Evolutionary conservation across 768 basidiomycete genomes (phyloP), one percentile per base, ranked within the genome.

Genomic region (Rubroboletus satanas): DNA sequence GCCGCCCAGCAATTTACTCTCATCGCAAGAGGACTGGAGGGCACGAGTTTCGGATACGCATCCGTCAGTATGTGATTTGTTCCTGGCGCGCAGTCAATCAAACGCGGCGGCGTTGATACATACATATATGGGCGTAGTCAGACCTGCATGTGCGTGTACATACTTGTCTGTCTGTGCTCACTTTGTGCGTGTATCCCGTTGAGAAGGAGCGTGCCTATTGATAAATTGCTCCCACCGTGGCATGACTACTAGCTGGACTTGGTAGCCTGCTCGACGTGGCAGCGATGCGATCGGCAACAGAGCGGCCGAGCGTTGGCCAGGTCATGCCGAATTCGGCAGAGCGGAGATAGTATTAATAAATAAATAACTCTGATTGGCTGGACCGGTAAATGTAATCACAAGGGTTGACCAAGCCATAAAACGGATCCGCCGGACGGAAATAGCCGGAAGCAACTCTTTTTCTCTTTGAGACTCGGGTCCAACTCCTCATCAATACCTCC

Each of bases 1-100:
- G 92, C 93, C 0, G 85, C 91, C 11, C 85, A 93, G 60, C 90
- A 95, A 58, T 94, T 96, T 69, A 87, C 87, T 1, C 77, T 96
- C 0, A 80, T 96, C 18, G 87, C 91, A 11, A 74, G 93, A 64
- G 93, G 93, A 3, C 70, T 94, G 53, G 90, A 91, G 61, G 90
- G 88, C 8, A 87, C 91, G 9, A 85, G 82, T 56, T 95, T 94
- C 69, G 93, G 93, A 8, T 92, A 88, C 68, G 83, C 90, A 2
- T 83, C 85, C 5, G 74, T 83, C 49, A 75, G 77, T 35, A 81
- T 83, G 79, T 83, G 57, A 70, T 28, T 7, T 26, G 39, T 33
- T 36, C 32, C 31, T 31, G 33, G 38, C 6, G 38, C 47, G 26
- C 36, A 41, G 52, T 45, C 37, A 4, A 10, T 43, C 5, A 17